phyloP scores from a whole-genome alignment of 352 stramenopile species.

The Phytophthora palmivora region DNA sequence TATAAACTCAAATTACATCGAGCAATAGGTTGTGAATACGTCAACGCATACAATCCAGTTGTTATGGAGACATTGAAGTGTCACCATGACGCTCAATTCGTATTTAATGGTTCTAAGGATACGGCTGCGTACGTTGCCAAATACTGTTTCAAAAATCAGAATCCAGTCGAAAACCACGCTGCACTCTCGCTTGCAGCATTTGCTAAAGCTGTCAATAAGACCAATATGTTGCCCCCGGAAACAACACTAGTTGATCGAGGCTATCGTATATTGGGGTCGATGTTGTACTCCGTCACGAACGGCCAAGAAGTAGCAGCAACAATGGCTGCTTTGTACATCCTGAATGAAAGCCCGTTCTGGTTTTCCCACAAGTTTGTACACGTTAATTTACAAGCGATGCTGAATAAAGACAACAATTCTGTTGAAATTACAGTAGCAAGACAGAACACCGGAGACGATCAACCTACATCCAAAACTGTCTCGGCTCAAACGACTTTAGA shows the following conservation, averaged over 20 bases:
- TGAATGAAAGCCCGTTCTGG: slow-evolving; percentile 24
- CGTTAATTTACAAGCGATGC: slow-evolving; percentile 4
- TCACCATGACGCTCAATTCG: slow-evolving; percentile 38
- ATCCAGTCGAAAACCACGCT: slow-evolving; percentile 29
- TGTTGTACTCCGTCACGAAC: slow-evolving; percentile 28
- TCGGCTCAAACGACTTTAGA: neutral
- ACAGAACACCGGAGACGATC: neutral
- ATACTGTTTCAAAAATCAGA: slow-evolving; percentile 39
- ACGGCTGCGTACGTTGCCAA: slow-evolving; percentile 35
- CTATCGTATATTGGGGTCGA: slow-evolving; percentile 20
- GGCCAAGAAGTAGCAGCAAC: slow-evolving; percentile 16
- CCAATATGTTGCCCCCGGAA: slow-evolving; percentile 4
- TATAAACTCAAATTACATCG: slow-evolving; percentile 8
- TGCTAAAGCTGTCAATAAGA: slow-evolving; percentile 8
- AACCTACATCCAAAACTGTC: neutral
- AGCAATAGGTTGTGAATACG: slow-evolving; percentile 30
- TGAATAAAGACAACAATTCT: neutral
- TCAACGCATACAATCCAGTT: slow-evolving; percentile 33
- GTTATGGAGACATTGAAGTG: slow-evolving; percentile 32
- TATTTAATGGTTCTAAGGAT: slow-evolving; percentile 19
- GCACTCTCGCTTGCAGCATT: slow-evolving; percentile 24
- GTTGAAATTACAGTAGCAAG: slow-evolving; percentile 6
- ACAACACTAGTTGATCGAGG: slow-evolving; percentile 11
- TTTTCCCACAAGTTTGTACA: slow-evolving; percentile 26
- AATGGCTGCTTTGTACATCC: slow-evolving; percentile 28